Percentiles rank a stretch among this genome's conserved stretches.
Evolutionary conservation across 495 filamentous ascomycete species (phyloP).

Genomic region (Annulohypoxylon stygium): DNA sequence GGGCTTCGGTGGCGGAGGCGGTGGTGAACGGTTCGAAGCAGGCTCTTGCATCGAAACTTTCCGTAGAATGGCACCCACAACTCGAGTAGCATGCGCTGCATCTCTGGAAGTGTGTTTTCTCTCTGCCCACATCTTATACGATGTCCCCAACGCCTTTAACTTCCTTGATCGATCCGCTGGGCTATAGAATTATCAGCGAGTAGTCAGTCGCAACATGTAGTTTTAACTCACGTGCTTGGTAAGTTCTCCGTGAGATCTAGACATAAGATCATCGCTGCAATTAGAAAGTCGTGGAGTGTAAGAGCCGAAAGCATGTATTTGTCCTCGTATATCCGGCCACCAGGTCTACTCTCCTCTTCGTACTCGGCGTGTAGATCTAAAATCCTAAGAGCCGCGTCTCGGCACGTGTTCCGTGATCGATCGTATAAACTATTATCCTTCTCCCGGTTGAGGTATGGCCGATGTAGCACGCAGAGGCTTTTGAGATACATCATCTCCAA

Average conservation of each 20-base stretch:
- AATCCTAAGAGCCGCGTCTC: constrained; percentile 57
- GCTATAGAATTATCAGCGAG: constrained; percentile 35
- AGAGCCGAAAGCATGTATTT: constrained; percentile 56
- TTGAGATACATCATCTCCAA: constrained; percentile 57
- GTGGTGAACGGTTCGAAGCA: constrained; percentile 33
- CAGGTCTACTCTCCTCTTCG: constrained; percentile 53
- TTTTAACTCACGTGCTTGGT: constrained; percentile 40
- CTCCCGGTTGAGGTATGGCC: constrained; percentile 54
- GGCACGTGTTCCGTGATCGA: constrained; percentile 54
- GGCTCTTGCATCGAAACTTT: constrained; percentile 50
- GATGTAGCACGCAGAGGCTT: constrained; percentile 59
- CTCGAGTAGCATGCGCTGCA: constrained; percentile 54
- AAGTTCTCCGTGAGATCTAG: constrained; percentile 56
- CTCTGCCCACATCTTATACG: constrained; percentile 56
- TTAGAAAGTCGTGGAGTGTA: constrained; percentile 59
- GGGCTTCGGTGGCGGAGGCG: constrained; percentile 43
- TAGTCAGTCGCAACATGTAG: neutral
- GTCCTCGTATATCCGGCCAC: constrained; percentile 55
- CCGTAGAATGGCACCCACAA: constrained; percentile 56
- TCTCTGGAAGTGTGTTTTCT: constrained; percentile 49
- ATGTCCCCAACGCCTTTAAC: constrained; percentile 55
- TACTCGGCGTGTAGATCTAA: constrained; percentile 55
- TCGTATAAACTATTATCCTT: constrained; percentile 50
- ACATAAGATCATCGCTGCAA: constrained; percentile 60
- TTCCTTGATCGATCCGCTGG: constrained; percentile 49